Base-by-base conservation (phyloP, 257 asterid genomes). In the Fraxinus cuspidata region DNA sequence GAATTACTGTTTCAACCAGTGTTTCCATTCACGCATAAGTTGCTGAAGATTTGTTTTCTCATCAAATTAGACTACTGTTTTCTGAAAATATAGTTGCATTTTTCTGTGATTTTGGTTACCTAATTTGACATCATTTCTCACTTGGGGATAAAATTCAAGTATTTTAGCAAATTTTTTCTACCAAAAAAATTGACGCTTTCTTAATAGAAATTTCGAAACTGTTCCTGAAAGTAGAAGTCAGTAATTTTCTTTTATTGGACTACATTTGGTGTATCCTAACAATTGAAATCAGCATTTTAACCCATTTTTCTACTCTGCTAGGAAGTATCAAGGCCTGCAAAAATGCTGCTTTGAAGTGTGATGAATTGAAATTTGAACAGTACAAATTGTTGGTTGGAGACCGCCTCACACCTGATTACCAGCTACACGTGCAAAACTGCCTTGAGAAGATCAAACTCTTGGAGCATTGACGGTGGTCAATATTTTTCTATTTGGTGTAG, bases 291-390 rank as follows among this genome's bases (percentile, higher is more conserved):
- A 11, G 37, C 16, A 71, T n/a, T 71, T 19, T 32, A 7, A 49
- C 10, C 47, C n/a, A 5, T 70, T 65, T 70, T 70, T 28, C 65
- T 40, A 56, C 77, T 75, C 34, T 77, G 31, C 21, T 77, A 95
- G 99, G 99, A 84, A 90, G 88, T 67, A 89, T 95, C 16, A 85
- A 75, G 80, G 96, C 97, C 74, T 95, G 99, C 89, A 95, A 82
- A 87, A 77, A 67, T 64, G 96, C 95, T 73, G 98, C 97, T 9
- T 78, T 89, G 83, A 95, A 87, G 90, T 90, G 93, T 44, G 99
- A 93, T 16, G 90, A 89, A 75, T 78, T 79, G 87, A 95, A 93
- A 84, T 91, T 89, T 38, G 93, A 93, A 76, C 97, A 88, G 29
- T 89, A 86, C 91, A 90, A 93, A 81, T 77, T 84, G 79, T 78